Percentiles rank a stretch among this genome's conserved stretches.
Conservation (phyloP, 2,329 filamentous ascomycete species). For the Xylariaceae sp. region DNA sequence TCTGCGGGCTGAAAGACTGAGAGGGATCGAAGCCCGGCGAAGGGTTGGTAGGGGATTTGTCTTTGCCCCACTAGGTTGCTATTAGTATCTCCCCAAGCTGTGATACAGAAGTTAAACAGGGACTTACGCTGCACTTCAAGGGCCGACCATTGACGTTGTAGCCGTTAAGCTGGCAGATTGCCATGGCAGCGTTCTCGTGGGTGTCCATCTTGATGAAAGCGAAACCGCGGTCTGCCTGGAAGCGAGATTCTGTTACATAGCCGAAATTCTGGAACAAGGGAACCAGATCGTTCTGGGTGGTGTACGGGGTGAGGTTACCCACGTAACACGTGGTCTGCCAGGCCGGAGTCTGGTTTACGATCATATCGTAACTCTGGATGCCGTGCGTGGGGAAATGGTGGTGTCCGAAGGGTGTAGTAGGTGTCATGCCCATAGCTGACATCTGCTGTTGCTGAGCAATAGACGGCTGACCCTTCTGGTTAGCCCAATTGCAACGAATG, state of each 20-base stretch:
- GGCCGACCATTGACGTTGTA: conserved; percentile 98
- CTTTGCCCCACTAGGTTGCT: conserved; percentile 84
- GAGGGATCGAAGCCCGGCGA: conserved; percentile 71
- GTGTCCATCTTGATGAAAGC: conserved; percentile 99
- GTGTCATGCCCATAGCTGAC: conserved; percentile 96
- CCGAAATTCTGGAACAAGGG: conserved; percentile 98
- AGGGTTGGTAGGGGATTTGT: conserved; percentile 79
- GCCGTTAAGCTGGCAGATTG: conserved; percentile 94
- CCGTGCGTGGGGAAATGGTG: conserved; percentile 98
- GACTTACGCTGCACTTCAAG: conserved; percentile 95
- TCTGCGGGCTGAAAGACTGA: conserved; percentile 67
- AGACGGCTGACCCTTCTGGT: conserved; percentile 99
- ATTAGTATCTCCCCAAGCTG: conserved; percentile 30
- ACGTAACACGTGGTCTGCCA: conserved; percentile 99
- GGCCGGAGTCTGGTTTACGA: conserved; percentile 86
- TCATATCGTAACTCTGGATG: conserved; percentile 95
- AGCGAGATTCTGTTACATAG: conserved; percentile 93
- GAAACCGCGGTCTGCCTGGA: conserved; percentile 96
- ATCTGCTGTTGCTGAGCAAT: conserved; percentile 97
- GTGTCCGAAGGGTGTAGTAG: conserved; percentile 91
- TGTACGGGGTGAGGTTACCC: conserved; percentile 96
- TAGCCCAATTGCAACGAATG: conserved; percentile 99
- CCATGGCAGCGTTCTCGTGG: conserved; percentile 97
- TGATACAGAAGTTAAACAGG: conserved; percentile 3
- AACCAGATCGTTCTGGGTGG: conserved; percentile 93